Conservation (phyloP, 2,329 filamentous ascomycete species). For the Escovopsis sp. region DNA sequence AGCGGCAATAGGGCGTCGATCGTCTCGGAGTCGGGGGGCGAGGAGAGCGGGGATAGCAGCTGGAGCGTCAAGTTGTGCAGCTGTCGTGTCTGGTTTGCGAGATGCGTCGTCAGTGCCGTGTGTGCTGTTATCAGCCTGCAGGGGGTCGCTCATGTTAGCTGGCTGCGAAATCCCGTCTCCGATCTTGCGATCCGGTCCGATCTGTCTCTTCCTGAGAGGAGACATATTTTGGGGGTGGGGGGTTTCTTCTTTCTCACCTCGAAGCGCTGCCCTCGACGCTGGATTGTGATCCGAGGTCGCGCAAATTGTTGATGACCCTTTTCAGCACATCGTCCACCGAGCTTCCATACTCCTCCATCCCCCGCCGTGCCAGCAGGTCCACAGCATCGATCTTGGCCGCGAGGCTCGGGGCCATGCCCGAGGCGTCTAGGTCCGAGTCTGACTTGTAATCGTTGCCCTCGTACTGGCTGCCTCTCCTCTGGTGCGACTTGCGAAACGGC, state of each 20-base stretch:
- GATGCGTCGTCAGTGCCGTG: conserved; percentile 57
- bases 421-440: conserved; percentile 53
- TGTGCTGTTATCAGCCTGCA: conserved; percentile 62
- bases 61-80: conserved; percentile 59
- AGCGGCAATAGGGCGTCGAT: conserved; percentile 57
- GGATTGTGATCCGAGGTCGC: conserved; percentile 58
- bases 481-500: conserved; percentile 30
- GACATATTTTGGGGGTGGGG: too few relatives aligned
- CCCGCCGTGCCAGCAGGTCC: conserved; percentile 52
- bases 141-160: not conserved
- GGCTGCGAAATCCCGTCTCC: not conserved
- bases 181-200: too few relatives aligned
- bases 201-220: too few relatives aligned
- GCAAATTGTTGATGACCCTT: conserved; percentile 53
- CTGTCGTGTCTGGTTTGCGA: conserved; percentile 60
- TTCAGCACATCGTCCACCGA: conserved; percentile 51
- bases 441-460: conserved; percentile 64
- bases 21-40: conserved; percentile 46
- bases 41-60: conserved; percentile 52
- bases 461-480: conserved; percentile 43
- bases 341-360: conserved; percentile 51
- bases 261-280: conserved; percentile 58
- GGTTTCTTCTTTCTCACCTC: conserved; percentile 32
- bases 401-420: conserved; percentile 52
- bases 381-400: conserved; percentile 58